Base-by-base conservation (phyloP, 2,329 filamentous ascomycete genomes). In the Venturia oleaginea region DNA sequence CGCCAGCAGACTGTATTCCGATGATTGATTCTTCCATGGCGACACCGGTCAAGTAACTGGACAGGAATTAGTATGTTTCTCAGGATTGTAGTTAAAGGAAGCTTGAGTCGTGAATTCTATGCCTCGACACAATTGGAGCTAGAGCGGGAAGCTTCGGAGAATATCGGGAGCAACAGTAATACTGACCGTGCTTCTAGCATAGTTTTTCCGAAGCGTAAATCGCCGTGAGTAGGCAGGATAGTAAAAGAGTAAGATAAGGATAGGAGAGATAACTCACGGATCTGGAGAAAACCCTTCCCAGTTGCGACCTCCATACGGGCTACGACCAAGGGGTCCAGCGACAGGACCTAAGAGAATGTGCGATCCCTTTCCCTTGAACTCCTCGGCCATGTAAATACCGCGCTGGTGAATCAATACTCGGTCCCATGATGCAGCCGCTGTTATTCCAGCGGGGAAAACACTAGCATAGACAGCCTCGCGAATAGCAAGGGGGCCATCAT, bases 221-320 rank as follows among this genome's bases (percentile, higher is more conserved):
- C 13, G 38, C 38, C 13, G 5, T 5, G 34, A 4, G 4, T 2
- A 40, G 38, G 11, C 38, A 17, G 11, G 38, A 40, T 15, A 40
- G 38, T 40, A 15, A 17, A 17, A 17, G 13, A 15, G 4, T 17
- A 15, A 40, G 38, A 40, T 2, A 15, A 40, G 38, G 1, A 4
- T 4, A 51, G 22, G 13, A 51, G 17, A 11, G 7, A 30, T 15
- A 10, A 64, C 40, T 62, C 11, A 55, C 46, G 80, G 79, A 67
- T 82, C 80, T 8, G 75, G 73, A 10, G 76, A 76, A 66, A 82
- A 82, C 0, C 79, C 79, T 68, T 81, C 77, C 77, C 76, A 80
- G 65, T 80, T 80, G 4, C 79, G 71, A 3, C 79, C 79, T 17
- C 76, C 78, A 15, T 69, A 71, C 0, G 74, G 70, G 80, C 91